These are phyloP conservation scores for Primulina huaijiensis DNA, from an alignment of 257 asterid genomes.

Conservation along the genomic window DNA sequence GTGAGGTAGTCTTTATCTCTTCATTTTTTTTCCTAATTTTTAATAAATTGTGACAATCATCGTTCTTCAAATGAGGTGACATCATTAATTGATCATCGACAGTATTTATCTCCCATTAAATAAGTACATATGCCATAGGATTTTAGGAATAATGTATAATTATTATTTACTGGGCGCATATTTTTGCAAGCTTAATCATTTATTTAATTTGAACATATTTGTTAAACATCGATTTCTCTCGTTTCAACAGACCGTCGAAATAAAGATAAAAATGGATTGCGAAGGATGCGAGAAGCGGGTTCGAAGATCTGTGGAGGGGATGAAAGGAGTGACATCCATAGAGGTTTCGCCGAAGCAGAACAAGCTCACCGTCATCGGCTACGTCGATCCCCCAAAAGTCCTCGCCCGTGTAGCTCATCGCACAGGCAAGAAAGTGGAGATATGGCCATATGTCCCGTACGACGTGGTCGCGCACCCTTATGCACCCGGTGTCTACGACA, in stretches of 20 bases:
- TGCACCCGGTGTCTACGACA: slow-evolving; percentile 80
- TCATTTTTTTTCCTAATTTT: no score
- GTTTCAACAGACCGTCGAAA: slow-evolving; percentile 70
- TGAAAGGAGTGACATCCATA: slow-evolving; percentile 87
- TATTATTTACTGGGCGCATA: no score
- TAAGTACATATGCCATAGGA: no score
- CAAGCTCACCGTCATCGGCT: slow-evolving; percentile 91
- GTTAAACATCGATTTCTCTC: no score
- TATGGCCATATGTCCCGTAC: slow-evolving; percentile 97
- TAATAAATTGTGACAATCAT: no score
- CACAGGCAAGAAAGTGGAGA: slow-evolving; percentile 87
- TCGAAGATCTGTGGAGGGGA: slow-evolving; percentile 79
- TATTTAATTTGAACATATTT: no score
- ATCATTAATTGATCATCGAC: no score
- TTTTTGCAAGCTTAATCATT: neutral
- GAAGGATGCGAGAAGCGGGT: slow-evolving; percentile 95
- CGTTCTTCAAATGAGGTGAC: no score
- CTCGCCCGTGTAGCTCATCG: slow-evolving; percentile 84
- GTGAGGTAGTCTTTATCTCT: neutral
- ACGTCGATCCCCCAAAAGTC: slow-evolving; percentile 80
- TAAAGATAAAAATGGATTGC: slow-evolving; percentile 89
- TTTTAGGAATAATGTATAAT: no score
- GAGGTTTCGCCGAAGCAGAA: slow-evolving; percentile 65
- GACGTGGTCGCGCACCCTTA: slow-evolving; percentile 92
- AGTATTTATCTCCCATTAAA: no score